A percentile compares a stretch with the other conserved stretches of the same genome.
Conservation (phyloP, 1,284 basidiomycete species). For the Cutaneotrichosporon sp. region DNA sequence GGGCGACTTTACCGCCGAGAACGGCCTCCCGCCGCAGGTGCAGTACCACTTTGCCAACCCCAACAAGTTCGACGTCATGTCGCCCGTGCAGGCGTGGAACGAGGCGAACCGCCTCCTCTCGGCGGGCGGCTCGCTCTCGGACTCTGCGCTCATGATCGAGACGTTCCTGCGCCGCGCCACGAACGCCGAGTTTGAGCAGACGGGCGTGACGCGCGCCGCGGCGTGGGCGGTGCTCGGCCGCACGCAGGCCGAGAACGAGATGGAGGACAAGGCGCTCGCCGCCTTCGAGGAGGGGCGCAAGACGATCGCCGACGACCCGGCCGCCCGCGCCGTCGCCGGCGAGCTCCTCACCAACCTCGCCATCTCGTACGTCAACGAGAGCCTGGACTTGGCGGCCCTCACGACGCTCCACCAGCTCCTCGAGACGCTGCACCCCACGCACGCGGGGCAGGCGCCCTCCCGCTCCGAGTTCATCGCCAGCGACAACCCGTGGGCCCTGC, state of each 20-base stretch:
- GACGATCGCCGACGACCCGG: constrained; percentile 67
- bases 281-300: constrained; percentile 69
- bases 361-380: constrained; percentile 97
- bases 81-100: constrained; percentile 30
- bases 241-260: constrained; percentile 93
- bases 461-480: constrained; percentile 27
- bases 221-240: constrained; percentile 94
- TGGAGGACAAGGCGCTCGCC: constrained; percentile 59
- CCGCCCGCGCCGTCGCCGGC: constrained; percentile 66
- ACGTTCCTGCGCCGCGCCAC: constrained; percentile 66
- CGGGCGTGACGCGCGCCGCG: constrained; percentile 63
- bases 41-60: constrained; percentile 72
- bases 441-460: constrained; percentile 51
- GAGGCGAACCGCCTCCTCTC: constrained; percentile 60
- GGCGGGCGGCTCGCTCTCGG: constrained; percentile 77
- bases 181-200: constrained; percentile 26
- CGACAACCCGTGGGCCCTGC: constrained; percentile 79
- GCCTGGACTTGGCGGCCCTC: constrained; percentile 84
- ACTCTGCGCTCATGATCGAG: constrained; percentile 80
- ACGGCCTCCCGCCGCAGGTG: constrained; percentile 70
- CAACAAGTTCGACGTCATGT: constrained; percentile 25
- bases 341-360: constrained; percentile 87
- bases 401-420: constrained; percentile 88
- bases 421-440: constrained; percentile 69
- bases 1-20: constrained; percentile 55